A percentile compares a stretch with the other conserved stretches of the same genome.
Evolutionary conservation across 2,329 filamentous ascomycete genomes (phyloP).

Genomic region (Elsinoe batatas): DNA sequence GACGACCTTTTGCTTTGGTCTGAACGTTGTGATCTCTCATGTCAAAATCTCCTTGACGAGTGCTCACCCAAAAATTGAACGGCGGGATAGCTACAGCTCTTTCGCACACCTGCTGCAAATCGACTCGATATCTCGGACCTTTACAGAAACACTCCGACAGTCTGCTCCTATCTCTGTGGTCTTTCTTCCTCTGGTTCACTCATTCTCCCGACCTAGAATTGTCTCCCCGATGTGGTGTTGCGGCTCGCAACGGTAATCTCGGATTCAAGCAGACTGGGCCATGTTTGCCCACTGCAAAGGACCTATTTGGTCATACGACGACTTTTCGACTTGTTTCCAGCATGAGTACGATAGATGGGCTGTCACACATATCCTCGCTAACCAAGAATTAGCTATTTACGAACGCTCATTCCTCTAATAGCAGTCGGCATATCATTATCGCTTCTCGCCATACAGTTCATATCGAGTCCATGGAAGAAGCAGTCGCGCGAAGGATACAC

Average conservation of each 20-base stretch:
- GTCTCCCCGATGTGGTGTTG: background rate
- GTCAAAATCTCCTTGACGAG: constrained; percentile 5
- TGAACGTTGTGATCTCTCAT: constrained; percentile 5
- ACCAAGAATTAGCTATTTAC: constrained; percentile 54
- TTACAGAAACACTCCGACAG: background rate
- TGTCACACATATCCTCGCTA: constrained; percentile 9
- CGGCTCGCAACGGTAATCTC: constrained; percentile 6
- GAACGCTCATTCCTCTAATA: constrained; percentile 67
- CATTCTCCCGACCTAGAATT: background rate
- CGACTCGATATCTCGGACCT: background rate
- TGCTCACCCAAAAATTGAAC: background rate
- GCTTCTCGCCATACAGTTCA: constrained; percentile 50
- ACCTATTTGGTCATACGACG: constrained; percentile 51
- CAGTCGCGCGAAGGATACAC: constrained; percentile 3
- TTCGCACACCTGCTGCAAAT: background rate
- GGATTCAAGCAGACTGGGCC: constrained; percentile 11
- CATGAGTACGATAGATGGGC: constrained; percentile 48
- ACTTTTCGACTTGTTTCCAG: constrained; percentile 53
- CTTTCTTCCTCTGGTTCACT: background rate
- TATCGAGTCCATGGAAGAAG: constrained; percentile 21
- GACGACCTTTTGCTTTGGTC: background rate
- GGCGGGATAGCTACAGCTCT: constrained; percentile 3
- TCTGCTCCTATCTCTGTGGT: constrained; percentile 24
- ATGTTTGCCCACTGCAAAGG: constrained; percentile 50
- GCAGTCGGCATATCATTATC: constrained; percentile 61